Evolutionary conservation across 1,284 basidiomycete genomes (phyloP), one percentile per base, ranked within the genome.

Genomic region (Schizophyllum commune): DNA sequence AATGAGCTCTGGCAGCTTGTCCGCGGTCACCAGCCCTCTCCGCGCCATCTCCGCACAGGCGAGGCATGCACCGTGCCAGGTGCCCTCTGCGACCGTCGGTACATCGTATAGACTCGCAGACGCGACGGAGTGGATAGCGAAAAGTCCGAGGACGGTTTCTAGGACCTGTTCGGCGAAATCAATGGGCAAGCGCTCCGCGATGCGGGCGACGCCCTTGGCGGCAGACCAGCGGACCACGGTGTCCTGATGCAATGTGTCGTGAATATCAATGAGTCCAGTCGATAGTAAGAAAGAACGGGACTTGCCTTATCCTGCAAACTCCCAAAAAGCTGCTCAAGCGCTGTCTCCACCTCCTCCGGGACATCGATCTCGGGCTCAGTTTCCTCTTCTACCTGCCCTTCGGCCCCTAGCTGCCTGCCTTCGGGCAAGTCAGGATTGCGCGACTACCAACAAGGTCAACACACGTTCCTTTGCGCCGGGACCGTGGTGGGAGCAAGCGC

Each of bases 31-130:
- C 57, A 96, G 79, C 27, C 88, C 89, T 65, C 94, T 79, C 52
- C 96, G 83, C 19, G 92, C 91, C 74, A 97, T 83, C 76, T 99
- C 96, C 5, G 96, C 96, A 60, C 94, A 87, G 9, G 93, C 92
- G 47, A 99, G 81, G 68, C 90, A 95, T 3, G 94, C 91, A 5
- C 97, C 97, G 72, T 99, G 96, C 94, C 96, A 98, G 33, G 92
- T 91, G 62, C 82, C 80, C 73, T 99, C 96, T 62, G 85, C 87
- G 60, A 85, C 77, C 11, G 90, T 82, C 39, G 90, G 84, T 64
- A 92, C 81, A 64, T 93, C 88, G 65, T 89, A 82, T 60, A 91
- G 68, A 65, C 79, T 79, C 52, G 85, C 83, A 19, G 80, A 80
- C 55, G 80, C 77, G 22, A 83, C 71, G 58, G 83, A 83, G 68